A percentile compares a stretch with the other conserved stretches of the same genome.
Evolutionary conservation across 2,329 filamentous ascomycete species (phyloP).

Genomic region (Daldinia sp.): DNA sequence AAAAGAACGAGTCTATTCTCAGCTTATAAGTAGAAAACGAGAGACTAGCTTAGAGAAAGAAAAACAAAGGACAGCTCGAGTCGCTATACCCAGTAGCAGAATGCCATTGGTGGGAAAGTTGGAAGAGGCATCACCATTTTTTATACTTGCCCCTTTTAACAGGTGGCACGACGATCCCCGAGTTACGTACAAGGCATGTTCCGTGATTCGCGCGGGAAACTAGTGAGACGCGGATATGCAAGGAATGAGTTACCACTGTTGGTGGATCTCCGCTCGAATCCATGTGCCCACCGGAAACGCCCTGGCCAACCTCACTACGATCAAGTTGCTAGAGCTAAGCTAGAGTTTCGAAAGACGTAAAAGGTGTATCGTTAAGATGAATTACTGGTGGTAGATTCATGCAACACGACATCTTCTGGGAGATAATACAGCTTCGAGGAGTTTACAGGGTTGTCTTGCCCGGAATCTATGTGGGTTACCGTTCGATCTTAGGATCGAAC

Average conservation of each 20-base stretch:
- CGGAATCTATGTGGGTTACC: not conserved
- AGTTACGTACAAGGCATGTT: not conserved
- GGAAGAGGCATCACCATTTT: not conserved
- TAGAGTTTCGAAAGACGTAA: not conserved
- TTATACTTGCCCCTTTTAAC: constrained; percentile 20
- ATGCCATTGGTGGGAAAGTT: not conserved
- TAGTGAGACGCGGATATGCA: constrained; percentile 9
- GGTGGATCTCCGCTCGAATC: constrained; percentile 13
- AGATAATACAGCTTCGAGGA: not conserved
- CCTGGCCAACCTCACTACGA: not conserved
- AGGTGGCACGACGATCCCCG: constrained; percentile 18
- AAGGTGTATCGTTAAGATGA: not conserved
- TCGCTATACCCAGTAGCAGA: not conserved
- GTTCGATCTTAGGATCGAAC: not conserved
- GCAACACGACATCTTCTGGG: not conserved
- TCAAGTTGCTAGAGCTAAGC: not conserved
- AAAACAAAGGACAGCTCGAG: not conserved
- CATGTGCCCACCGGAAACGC: constrained; percentile 12
- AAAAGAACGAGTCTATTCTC: constrained; percentile 4
- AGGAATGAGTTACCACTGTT: constrained; percentile 9
- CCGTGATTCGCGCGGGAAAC: not conserved
- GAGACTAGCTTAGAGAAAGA: constrained; percentile 1
- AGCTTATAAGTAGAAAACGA: constrained; percentile 4
- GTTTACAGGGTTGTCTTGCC: not conserved
- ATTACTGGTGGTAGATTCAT: not conserved